Base-by-base conservation (phyloP, 345 rosid species). In the Camelina sativa region DNA sequence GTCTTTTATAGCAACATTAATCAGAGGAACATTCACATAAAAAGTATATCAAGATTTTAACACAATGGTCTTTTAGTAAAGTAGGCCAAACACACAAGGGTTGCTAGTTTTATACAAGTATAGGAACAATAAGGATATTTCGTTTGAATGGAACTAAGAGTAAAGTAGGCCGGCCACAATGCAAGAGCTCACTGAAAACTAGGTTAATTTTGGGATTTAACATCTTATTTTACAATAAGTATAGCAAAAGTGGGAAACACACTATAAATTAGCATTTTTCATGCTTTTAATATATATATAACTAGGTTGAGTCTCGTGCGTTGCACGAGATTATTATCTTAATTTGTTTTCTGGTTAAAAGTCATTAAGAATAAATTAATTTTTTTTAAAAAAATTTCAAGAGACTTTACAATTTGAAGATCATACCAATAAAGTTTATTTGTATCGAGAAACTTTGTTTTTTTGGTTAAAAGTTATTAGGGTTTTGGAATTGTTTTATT, bases 151-250 rank as follows among this genome's bases (percentile, higher is more conserved):
- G 3, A 23, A 23, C 16, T 41, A 35, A 46, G 40, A 22, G 58
- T 55, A 37, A 58, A 66, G 35, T 50, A 50, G 20, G 46, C 53
- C 23, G 20, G 46, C 53, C 23, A 74, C n/a, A 66, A 67, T 38
- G 60, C 34, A 65, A 74, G 67, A 38, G 61, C 54, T 74, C 73
- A 38, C 61, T 37, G 78, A 74, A 66, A 74, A 58, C 67, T 74
- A 66, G 54, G 53, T 74, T 47, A 65, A 11, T 66, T 47, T 58
- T 65, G 66, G 60, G 30, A 65, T 57, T 65, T 57, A 43, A 13
- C 47, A 62, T 34, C 11, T 30, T 65, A 30, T 50, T 47, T 65
- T 41, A 7, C 28, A n/a, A 1, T n/a, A 23, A 50, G 19, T 23
- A 50, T n/a, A 60, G 20, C 30, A 25, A 28, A 9, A 11, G 41